A percentile compares a stretch with the other conserved stretches of the same genome.
Evolutionary conservation across 2,329 filamentous ascomycete genomes (phyloP).

Genomic region (Sclerotinia minor): DNA sequence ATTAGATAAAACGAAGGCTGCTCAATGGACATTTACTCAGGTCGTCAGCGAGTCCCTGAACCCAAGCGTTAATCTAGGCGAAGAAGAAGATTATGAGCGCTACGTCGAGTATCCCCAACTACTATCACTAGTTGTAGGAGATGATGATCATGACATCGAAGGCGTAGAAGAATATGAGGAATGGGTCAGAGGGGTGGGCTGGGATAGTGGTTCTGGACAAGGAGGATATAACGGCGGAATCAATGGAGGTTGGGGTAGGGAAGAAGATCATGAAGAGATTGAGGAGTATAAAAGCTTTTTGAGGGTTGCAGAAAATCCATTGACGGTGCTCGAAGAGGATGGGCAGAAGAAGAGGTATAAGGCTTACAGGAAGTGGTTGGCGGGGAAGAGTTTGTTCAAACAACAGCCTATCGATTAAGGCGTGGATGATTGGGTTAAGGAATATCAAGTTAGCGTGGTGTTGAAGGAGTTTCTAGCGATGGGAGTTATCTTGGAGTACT

Average conservation of each 20-base stretch:
- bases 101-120: conserved; percentile 90
- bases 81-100: conserved; percentile 81
- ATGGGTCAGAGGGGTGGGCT: conserved; percentile 56
- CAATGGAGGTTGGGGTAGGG: conserved; percentile 56
- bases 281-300: conserved; percentile 77
- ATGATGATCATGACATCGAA: conserved; percentile 55
- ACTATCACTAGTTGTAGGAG: conserved; percentile 77
- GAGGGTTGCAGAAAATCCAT: conserved; percentile 73
- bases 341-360: conserved; percentile 92
- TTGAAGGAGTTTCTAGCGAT: not conserved
- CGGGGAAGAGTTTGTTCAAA: conserved; percentile 94
- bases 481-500: not conserved
- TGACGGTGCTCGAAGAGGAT: conserved; percentile 88
- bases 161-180: conserved; percentile 73
- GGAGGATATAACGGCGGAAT: conserved; percentile 80
- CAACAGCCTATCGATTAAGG: conserved; percentile 64
- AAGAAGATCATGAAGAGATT: conserved; percentile 52
- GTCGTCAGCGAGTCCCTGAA: conserved; percentile 84
- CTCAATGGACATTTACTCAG: conserved; percentile 86
- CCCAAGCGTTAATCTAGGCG: conserved; percentile 72
- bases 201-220: conserved; percentile 60
- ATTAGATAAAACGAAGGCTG: conserved; percentile 75
- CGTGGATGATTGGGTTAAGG: not conserved
- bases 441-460: not conserved
- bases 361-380: conserved; percentile 91